These are phyloP conservation scores for Trametes elegans DNA, from an alignment of 768 basidiomycete species.

Conservation along the genomic window DNA sequence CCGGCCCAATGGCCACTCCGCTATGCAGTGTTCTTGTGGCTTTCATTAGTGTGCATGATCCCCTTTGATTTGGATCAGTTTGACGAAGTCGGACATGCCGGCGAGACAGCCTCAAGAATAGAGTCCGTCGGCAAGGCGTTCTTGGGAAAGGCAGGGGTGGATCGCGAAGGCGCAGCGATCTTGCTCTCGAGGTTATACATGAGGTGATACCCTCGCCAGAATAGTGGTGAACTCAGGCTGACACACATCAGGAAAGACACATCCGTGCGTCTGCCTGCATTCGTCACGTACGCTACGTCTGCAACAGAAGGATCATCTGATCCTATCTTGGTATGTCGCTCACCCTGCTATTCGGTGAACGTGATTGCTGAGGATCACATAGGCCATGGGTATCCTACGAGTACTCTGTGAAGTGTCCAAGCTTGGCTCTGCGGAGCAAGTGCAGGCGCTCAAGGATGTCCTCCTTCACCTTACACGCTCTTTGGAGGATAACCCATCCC, in stretches of 20 bases:
- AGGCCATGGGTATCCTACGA: slow-evolving; percentile 71
- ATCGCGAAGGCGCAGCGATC: slow-evolving; percentile 79
- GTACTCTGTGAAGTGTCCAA: slow-evolving; percentile 71
- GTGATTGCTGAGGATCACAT: not conserved
- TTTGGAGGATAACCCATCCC: slow-evolving; percentile 39
- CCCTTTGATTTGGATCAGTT: slow-evolving; percentile 91
- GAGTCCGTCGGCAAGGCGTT: slow-evolving; percentile 58
- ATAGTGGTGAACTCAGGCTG: slow-evolving; percentile 12
- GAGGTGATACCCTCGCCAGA: slow-evolving; percentile 45
- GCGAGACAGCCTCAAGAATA: slow-evolving; percentile 54
- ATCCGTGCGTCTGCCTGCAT: slow-evolving; percentile 44
- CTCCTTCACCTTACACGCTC: slow-evolving; percentile 46
- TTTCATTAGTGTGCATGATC: slow-evolving; percentile 91
- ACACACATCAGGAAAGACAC: slow-evolving; percentile 54
- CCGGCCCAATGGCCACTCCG: slow-evolving; percentile 72
- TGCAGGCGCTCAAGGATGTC: slow-evolving; percentile 41
- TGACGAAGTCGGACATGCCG: slow-evolving; percentile 54
- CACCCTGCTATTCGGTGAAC: too few species aligned
- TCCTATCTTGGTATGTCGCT: slow-evolving; percentile 52
- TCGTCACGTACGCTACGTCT: slow-evolving; percentile 48
- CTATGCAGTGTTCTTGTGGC: slow-evolving; percentile 85
- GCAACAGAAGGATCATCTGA: slow-evolving; percentile 40
- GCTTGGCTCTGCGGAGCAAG: slow-evolving; percentile 53
- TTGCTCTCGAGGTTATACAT: slow-evolving; percentile 81
- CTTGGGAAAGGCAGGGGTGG: slow-evolving; percentile 71